phyloP scores from a whole-genome alignment of 139 green algal genomes.

The Chlamydomonas urium region DNA sequence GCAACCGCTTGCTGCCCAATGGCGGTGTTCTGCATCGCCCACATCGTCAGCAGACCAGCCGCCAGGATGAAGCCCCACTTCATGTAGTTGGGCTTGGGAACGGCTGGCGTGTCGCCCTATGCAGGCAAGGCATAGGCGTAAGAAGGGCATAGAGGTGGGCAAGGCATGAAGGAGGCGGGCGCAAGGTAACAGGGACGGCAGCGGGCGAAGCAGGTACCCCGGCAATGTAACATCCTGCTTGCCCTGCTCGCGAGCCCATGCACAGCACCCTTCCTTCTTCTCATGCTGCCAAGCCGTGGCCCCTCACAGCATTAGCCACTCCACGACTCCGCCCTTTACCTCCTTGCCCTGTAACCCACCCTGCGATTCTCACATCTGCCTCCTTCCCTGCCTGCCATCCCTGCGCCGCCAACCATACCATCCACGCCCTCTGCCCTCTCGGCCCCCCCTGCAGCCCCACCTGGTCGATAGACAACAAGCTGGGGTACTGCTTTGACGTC shows the following conservation, averaged over 20 bases:
- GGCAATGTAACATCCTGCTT: not conserved
- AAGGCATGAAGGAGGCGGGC: no score
- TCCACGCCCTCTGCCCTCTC: no score
- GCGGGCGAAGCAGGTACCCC: not conserved
- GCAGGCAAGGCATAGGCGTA: not conserved
- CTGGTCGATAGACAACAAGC: not conserved
- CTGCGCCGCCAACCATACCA: no score
- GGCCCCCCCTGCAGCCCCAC: no score
- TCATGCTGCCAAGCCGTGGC: no score
- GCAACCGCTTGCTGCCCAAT: not conserved
- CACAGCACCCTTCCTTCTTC: no score
- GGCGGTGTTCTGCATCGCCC: conserved; percentile 17
- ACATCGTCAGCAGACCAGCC: not conserved
- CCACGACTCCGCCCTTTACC: no score
- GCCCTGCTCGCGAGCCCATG: no score
- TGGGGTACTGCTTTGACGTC: not conserved
- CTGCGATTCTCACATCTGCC: no score
- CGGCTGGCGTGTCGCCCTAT: not conserved
- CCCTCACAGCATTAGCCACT: no score
- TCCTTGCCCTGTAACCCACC: no score
- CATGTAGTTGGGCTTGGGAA: conserved; percentile 1
- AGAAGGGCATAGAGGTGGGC: not conserved
- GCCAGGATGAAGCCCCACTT: not conserved
- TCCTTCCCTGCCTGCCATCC: no score
- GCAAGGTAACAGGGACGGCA: not conserved